phyloP scores from a whole-genome alignment of 441 rosid species.

The Aquilaria agallochum region DNA sequence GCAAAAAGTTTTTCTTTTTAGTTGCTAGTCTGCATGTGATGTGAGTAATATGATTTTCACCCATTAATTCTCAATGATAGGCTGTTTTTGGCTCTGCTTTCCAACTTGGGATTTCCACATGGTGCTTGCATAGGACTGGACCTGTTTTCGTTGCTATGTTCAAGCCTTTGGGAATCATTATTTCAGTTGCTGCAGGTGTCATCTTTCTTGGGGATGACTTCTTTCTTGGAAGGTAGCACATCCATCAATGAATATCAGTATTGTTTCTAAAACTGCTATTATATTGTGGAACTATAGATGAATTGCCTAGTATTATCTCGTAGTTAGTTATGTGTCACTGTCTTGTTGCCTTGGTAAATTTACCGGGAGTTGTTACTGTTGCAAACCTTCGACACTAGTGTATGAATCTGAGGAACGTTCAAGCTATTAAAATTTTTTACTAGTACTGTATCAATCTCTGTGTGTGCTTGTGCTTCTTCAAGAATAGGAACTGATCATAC shows the following conservation, averaged over 20 bases:
- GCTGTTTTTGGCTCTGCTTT: slow-evolving; percentile 59
- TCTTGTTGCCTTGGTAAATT: no score
- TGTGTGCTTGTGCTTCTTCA: no score
- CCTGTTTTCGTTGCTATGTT: slow-evolving; percentile 72
- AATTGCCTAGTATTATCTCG: no score
- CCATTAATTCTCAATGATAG: slow-evolving; percentile 14
- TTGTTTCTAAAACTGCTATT: neutral
- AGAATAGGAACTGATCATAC: no score
- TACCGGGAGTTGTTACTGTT: no score
- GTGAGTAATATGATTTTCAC: neutral
- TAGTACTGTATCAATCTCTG: no score
- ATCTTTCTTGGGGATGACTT: slow-evolving; percentile 45
- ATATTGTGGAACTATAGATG: no score
- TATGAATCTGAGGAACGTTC: no score
- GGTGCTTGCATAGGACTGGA: slow-evolving; percentile 54
- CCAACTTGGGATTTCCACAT: slow-evolving; percentile 50
- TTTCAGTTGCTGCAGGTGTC: slow-evolving; percentile 43
- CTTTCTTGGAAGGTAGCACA: slow-evolving; percentile 50
- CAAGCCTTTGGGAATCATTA: slow-evolving; percentile 56
- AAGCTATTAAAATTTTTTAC: no score
- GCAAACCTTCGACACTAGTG: no score
- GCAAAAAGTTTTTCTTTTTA: neutral
- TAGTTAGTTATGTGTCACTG: no score
- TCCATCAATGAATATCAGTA: neutral
- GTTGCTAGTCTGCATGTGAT: neutral